Conservation (phyloP, 2,329 filamentous ascomycete genomes). For the Rhynchosporium secalis region DNA sequence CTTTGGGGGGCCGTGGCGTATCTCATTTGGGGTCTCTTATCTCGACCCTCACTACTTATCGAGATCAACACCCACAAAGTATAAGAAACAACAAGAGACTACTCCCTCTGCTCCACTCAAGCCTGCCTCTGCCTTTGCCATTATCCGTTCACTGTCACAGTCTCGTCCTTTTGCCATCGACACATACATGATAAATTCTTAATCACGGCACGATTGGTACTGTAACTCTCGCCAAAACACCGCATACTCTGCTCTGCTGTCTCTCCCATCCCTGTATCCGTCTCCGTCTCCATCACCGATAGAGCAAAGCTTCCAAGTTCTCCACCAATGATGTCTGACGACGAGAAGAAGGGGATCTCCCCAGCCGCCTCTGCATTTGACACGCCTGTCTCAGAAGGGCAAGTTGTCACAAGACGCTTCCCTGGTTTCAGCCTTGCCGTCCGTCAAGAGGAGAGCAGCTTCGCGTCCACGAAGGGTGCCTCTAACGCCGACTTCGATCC, state of each 20-base stretch:
- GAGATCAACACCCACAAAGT: no score
- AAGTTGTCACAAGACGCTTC: constrained; percentile 23
- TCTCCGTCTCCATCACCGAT: not conserved
- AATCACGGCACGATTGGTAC: no score
- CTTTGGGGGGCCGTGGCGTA: not conserved
- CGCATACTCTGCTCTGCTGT: not conserved
- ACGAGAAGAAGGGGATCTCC: constrained; percentile 23
- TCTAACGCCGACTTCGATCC: constrained; percentile 30
- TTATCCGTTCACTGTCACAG: no score
- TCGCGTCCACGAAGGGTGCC: constrained; percentile 21
- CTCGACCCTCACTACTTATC: not conserved
- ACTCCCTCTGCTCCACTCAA: no score
- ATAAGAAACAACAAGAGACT: no score
- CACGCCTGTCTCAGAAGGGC: constrained; percentile 16
- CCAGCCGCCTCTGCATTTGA: constrained; percentile 21
- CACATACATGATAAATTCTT: no score
- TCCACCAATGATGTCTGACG: constrained; percentile 12
- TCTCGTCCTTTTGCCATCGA: no score
- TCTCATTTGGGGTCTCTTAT: not conserved
- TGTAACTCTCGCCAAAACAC: not conserved
- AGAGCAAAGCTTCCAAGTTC: not conserved
- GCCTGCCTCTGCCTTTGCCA: no score
- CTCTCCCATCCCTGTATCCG: no score
- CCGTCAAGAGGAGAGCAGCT: constrained; percentile 28
- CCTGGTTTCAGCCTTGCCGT: constrained; percentile 23